phyloP scores from a whole-genome alignment of 2,329 filamentous ascomycete genomes.

The Colletotrichum liaoningense region DNA sequence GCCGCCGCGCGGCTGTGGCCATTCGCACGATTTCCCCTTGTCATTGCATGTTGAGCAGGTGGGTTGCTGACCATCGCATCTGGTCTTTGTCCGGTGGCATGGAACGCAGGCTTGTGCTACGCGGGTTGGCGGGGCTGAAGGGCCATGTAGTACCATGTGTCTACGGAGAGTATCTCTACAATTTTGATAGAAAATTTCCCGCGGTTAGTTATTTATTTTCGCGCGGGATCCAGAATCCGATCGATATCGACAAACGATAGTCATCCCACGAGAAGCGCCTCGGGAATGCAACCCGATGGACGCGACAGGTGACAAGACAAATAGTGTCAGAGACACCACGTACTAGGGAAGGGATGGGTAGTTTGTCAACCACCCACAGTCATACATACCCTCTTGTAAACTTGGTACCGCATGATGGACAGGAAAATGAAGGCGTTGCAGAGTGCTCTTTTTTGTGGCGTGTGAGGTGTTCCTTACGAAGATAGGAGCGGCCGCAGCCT shows the following conservation, averaged over 20 bases:
- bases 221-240: neutral
- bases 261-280: neutral
- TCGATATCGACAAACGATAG: neutral
- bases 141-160: slow-evolving; percentile 29
- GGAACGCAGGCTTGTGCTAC: slow-evolving; percentile 29
- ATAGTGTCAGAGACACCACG: neutral
- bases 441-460: slow-evolving; percentile 30
- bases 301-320: neutral
- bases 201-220: slow-evolving; percentile 2
- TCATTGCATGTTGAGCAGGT: slow-evolving; percentile 22
- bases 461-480: slow-evolving; percentile 31
- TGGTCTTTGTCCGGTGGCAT: slow-evolving; percentile 29
- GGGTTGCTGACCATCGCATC: slow-evolving; percentile 28
- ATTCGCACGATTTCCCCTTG: slow-evolving; percentile 22
- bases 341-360: neutral
- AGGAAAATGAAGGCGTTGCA: slow-evolving; percentile 10
- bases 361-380: neutral
- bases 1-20: slow-evolving; percentile 11
- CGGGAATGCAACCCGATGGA: neutral
- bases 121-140: slow-evolving; percentile 25
- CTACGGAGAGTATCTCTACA: slow-evolving; percentile 29
- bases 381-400: slow-evolving; percentile 30
- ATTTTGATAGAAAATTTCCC: neutral
- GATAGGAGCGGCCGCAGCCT: slow-evolving; percentile 32
- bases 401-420: slow-evolving; percentile 20